Conservation (phyloP, 495 filamentous ascomycete genomes). For the Tuber umbilicatum region DNA sequence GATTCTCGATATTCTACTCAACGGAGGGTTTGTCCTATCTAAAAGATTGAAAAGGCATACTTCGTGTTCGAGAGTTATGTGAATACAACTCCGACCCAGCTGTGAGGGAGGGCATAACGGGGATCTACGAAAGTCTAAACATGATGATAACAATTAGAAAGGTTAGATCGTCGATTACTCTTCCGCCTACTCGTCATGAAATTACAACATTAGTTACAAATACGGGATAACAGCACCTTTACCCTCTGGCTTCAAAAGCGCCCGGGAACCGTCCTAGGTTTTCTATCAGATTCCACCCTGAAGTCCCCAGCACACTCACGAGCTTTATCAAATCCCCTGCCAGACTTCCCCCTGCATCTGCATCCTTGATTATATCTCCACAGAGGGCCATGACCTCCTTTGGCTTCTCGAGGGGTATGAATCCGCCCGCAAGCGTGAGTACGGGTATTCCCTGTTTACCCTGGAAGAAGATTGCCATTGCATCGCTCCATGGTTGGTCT, state of each 20-base stretch:
- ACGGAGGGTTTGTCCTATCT: not conserved
- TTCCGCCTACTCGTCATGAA: not conserved
- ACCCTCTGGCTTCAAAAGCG: not conserved
- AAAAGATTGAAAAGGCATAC: not conserved
- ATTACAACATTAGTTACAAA: not conserved
- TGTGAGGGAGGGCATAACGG: not conserved
- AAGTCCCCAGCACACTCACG: not conserved
- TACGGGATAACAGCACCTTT: not conserved
- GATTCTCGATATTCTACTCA: not conserved
- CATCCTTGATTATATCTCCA: not conserved
- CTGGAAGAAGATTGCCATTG: not conserved
- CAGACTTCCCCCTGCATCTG: not conserved
- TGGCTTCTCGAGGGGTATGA: not conserved
- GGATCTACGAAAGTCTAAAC: not conserved
- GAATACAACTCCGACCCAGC: not conserved
- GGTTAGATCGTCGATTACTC: not conserved
- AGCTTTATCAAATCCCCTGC: not conserved
- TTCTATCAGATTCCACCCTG: not conserved
- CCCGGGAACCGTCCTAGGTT: not conserved
- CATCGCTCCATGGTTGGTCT: slow-evolving; percentile 2
- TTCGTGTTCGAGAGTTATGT: not conserved
- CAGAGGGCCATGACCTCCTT: slow-evolving; percentile 4
- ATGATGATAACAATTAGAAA: not conserved
- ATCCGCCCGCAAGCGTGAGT: not conserved
- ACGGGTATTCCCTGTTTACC: not conserved